These are phyloP conservation scores for Astraeus odoratus DNA, from an alignment of 768 basidiomycete species.

Conservation along the genomic window DNA sequence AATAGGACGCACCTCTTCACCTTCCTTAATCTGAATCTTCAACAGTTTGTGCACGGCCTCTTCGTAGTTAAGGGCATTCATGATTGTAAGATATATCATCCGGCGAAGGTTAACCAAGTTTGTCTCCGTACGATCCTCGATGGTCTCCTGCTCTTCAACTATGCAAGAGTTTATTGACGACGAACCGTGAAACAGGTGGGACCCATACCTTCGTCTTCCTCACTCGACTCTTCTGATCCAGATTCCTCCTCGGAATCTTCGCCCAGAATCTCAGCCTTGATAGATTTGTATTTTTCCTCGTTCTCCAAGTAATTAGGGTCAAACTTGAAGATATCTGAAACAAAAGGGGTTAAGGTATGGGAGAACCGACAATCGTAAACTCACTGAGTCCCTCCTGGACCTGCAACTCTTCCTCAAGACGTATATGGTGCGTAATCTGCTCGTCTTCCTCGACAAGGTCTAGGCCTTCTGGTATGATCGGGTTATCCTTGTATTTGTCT, in stretches of 20 bases:
- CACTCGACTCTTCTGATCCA: conserved; percentile 54
- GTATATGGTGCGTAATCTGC: conserved; percentile 91
- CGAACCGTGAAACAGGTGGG: conserved; percentile 12
- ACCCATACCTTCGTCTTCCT: conserved; percentile 53
- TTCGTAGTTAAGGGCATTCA: conserved; percentile 97
- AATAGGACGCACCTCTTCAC: conserved; percentile 70
- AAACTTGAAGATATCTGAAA: conserved; percentile 86
- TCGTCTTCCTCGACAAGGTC: conserved; percentile 98
- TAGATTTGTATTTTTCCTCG: conserved; percentile 88
- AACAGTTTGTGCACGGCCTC: conserved; percentile 98
- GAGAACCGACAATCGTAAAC: conserved; percentile 26
- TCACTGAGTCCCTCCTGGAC: conserved; percentile 91
- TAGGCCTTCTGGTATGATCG: conserved; percentile 86
- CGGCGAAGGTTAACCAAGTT: conserved; percentile 93
- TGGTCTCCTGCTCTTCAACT: conserved; percentile 77
- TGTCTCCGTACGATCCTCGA: conserved; percentile 91
- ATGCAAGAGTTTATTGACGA: conserved; percentile 29
- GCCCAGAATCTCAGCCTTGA: conserved; percentile 91
- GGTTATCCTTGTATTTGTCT: conserved; percentile 99
- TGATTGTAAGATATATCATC: conserved; percentile 94
- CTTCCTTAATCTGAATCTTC: conserved; percentile 86
- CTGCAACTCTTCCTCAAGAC: conserved; percentile 87
- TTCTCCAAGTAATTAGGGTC: conserved; percentile 85
- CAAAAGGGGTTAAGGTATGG: conserved; percentile 4
- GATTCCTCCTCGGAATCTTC: conserved; percentile 76